These are phyloP conservation scores for Fusarium sp. DNA, from an alignment of 2,329 filamentous ascomycete genomes.

Conservation along the genomic window DNA sequence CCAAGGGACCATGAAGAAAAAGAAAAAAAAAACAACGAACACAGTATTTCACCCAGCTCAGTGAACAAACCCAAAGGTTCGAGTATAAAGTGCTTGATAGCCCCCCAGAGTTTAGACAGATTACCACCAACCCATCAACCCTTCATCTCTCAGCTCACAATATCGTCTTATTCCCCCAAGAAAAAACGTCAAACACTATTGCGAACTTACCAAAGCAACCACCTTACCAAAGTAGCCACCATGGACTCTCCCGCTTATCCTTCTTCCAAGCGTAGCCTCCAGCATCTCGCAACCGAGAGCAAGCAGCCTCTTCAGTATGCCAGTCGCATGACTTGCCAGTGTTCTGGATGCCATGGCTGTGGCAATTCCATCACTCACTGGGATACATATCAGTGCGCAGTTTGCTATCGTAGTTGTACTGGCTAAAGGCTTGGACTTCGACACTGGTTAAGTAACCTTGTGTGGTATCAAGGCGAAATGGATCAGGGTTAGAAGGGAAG, in stretches of 20 bases:
- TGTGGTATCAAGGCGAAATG: too few relatives aligned
- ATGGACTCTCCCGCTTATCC: background rate
- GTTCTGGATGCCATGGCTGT: background rate
- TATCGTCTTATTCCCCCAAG: background rate
- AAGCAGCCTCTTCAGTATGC: background rate
- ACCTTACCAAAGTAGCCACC: background rate
- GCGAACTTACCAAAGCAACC: too few relatives aligned
- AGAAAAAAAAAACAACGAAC: background rate
- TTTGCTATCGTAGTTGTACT: background rate
- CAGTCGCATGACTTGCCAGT: background rate
- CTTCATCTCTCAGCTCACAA: background rate
- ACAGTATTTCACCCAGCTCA: background rate
- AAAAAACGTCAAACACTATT: background rate
- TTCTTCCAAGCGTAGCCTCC: too few relatives aligned
- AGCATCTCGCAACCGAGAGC: too few relatives aligned
- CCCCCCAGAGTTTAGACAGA: background rate
- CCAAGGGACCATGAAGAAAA: too few relatives aligned
- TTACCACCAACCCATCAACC: background rate
- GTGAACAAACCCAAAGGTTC: background rate
- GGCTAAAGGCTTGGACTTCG: background rate
- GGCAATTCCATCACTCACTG: background rate
- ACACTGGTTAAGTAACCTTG: too few relatives aligned
- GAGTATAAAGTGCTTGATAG: background rate
- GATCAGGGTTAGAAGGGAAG: too few relatives aligned
- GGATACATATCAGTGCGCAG: background rate